These are phyloP conservation scores for Yamadazyma dendronema DNA, from an alignment of 1,139 yeast genomes.

Conservation along the genomic window DNA sequence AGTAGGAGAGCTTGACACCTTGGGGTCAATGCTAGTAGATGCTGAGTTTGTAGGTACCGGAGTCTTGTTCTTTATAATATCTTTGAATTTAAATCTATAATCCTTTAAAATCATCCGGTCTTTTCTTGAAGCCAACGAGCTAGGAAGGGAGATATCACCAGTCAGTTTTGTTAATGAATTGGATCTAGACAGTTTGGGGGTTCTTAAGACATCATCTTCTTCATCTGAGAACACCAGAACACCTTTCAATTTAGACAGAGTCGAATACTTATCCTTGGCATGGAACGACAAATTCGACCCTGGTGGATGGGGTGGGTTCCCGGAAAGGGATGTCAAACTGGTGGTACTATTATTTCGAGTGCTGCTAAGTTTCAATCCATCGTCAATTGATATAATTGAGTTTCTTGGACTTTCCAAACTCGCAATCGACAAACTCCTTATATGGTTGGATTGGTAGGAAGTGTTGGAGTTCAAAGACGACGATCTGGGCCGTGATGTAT, in stretches of 20 bases:
- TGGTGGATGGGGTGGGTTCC: slow-evolving; percentile 4
- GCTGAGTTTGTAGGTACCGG: slow-evolving; percentile 2
- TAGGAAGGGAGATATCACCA: slow-evolving; percentile 2
- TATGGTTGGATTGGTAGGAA: slow-evolving; percentile 23
- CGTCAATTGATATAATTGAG: slow-evolving; percentile 43
- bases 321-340: slow-evolving; percentile 20
- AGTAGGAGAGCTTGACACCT: neutral
- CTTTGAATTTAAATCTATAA: slow-evolving; percentile 32
- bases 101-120: slow-evolving; percentile 22
- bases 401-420: slow-evolving; percentile 44
- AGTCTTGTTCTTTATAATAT: slow-evolving; percentile 11
- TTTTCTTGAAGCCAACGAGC: neutral
- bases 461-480: slow-evolving; percentile 34
- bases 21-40: slow-evolving; percentile 6
- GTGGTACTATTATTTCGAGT: slow-evolving; percentile 35
- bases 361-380: slow-evolving; percentile 22
- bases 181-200: slow-evolving; percentile 1
- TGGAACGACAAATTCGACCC: slow-evolving; percentile 7
- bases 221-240: slow-evolving; percentile 27
- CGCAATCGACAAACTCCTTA: slow-evolving; percentile 37
- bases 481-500: slow-evolving; percentile 22
- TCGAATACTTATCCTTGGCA: neutral
- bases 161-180: neutral
- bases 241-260: slow-evolving; percentile 18
- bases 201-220: slow-evolving; percentile 26